phyloP scores from a whole-genome alignment of 2,329 filamentous ascomycete species.

The Laburnicola sp. region DNA sequence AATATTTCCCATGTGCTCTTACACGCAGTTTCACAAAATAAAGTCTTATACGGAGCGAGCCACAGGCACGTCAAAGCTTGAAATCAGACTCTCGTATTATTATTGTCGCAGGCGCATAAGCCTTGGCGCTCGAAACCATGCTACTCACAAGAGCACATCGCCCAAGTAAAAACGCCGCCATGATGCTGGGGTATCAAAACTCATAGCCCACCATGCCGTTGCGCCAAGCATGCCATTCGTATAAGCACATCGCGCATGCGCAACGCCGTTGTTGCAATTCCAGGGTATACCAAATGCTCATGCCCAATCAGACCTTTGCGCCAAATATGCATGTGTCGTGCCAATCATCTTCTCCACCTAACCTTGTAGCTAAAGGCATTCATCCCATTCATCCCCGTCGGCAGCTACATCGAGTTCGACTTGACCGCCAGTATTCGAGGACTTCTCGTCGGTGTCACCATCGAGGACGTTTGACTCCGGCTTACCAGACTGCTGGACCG shows the following conservation, averaged over 20 bases:
- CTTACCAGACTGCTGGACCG: constrained; percentile 11
- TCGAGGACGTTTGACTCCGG: not conserved
- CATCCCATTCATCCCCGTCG: constrained; percentile 39
- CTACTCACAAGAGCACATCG: not conserved
- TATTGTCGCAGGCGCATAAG: not conserved
- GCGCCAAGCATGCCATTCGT: no score
- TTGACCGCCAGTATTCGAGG: constrained; percentile 20
- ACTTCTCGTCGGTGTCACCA: constrained; percentile 19
- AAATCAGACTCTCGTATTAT: no score
- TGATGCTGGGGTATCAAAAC: constrained; percentile 3
- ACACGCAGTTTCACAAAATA: no score
- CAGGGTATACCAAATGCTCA: constrained; percentile 7
- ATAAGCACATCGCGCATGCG: no score
- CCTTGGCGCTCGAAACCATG: no score
- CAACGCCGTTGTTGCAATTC: no score
- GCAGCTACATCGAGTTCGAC: constrained; percentile 41
- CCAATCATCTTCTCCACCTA: not conserved
- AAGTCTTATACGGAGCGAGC: no score
- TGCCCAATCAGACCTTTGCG: constrained; percentile 1
- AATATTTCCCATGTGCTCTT: no score
- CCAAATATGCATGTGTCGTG: constrained; percentile 1
- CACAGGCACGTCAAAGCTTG: no score
- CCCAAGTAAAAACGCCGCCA: not conserved
- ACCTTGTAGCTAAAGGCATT: not conserved
- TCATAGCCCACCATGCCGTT: not conserved